Evolutionary conservation across 306 rosid species (phyloP).

Genomic region (Styphnolobium japonicum): DNA sequence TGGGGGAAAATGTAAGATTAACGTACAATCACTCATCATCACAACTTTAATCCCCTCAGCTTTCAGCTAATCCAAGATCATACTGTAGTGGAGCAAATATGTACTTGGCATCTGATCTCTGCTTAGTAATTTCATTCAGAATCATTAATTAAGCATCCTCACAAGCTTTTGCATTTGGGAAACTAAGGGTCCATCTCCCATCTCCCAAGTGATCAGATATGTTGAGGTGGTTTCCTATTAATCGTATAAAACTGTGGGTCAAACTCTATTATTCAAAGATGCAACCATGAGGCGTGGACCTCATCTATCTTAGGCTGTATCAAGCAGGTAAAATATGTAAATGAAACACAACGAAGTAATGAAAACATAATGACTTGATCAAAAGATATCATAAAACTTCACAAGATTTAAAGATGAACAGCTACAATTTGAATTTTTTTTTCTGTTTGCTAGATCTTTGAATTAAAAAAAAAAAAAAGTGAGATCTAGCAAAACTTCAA

Average conservation of each 20-base stretch:
- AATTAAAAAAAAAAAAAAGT: no score
- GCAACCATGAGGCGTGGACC: slow-evolving; percentile 77
- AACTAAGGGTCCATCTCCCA: slow-evolving; percentile 89
- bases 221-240: slow-evolving; percentile 35
- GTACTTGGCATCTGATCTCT: slow-evolving; percentile 60
- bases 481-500: neutral
- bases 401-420: no score
- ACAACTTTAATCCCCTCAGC: slow-evolving; percentile 31
- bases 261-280: slow-evolving; percentile 66
- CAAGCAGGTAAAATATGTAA: slow-evolving; percentile 5
- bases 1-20: slow-evolving; percentile 3
- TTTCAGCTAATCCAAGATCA: slow-evolving; percentile 39
- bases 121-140: slow-evolving; percentile 60
- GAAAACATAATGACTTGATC: neutral
- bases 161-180: slow-evolving; percentile 58
- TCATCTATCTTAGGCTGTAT: slow-evolving; percentile 69
- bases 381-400: no score
- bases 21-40: slow-evolving; percentile 17
- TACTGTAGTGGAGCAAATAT: slow-evolving; percentile 62
- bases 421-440: no score
- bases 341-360: neutral
- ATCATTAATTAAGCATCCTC: slow-evolving; percentile 55
- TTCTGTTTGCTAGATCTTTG: no score
- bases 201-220: slow-evolving; percentile 43
- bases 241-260: slow-evolving; percentile 44